Evolutionary conservation across 2,329 filamentous ascomycete genomes (phyloP), one percentile per base, ranked within the genome.

Genomic region (Claviceps sp.): DNA sequence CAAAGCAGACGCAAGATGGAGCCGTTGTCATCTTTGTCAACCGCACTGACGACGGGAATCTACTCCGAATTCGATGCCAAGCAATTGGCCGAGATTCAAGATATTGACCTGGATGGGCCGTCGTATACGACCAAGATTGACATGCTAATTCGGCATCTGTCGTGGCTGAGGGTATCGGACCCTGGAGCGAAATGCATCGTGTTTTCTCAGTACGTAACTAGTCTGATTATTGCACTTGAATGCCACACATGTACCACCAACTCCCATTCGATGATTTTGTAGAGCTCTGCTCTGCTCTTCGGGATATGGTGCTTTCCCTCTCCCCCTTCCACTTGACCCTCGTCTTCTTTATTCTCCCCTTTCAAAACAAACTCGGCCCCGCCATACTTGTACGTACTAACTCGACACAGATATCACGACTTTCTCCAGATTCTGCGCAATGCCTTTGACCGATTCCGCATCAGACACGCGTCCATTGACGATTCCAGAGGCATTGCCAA

Each of bases 61-160:
- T 97, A 96, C 65, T 80, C 84, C 0, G 79, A 85, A 53, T 86
- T 96, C 53, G 84, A 80, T 58, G 74, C 78, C 0, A 76, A 78
- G 0, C 83, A 85, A 52, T 73, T 95, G 50, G 78, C 79, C 18
- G 81, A 91, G 61, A 95, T 98, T 63, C 87, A 89, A 60, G 80
- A 83, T 51, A 82, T 95, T 53, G 82, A 93, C 48, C 73, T 97
- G 1, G 70, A 81, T 11, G 79, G 78, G 0, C 77, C 77, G 1
- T 89, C 85, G 0, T 96, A 87, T 61, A 89, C 88, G 1, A 94
- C 87, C 0, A 98, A 97, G 67, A 84, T 97, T 18, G 89, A 96
- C 64, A 94, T 81, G 0, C 69, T 91, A 2, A 76, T 84, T 30
- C 79, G 88, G 2, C 93, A 97, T 64, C 68, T 97, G 2, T 68